Conservation (phyloP, 2,329 filamentous ascomycete species). For the Beauveria medogensis region DNA sequence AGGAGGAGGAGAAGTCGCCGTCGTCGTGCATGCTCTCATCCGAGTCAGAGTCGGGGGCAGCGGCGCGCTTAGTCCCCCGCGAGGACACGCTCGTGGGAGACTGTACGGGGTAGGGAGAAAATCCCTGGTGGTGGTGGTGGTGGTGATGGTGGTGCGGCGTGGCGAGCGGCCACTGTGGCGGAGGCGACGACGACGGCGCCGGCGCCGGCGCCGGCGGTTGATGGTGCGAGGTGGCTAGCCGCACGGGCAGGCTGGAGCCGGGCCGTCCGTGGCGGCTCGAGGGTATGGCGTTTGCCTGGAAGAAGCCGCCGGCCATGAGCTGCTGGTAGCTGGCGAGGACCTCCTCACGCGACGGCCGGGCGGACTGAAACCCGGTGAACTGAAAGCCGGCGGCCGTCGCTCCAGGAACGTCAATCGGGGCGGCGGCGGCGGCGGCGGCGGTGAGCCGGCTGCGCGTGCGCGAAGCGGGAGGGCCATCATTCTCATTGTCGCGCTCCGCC, state of each 20-base stretch:
- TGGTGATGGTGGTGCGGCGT: constrained; percentile 15
- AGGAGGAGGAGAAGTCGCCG: background rate
- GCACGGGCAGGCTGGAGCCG: constrained; percentile 13
- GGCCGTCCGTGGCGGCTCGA: constrained; percentile 37
- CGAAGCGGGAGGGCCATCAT: background rate
- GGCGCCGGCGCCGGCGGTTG: constrained; percentile 3
- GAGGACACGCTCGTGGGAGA: constrained; percentile 29
- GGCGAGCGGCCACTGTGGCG: constrained; percentile 18
- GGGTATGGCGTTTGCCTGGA: constrained; percentile 48
- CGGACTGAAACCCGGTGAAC: constrained; percentile 12
- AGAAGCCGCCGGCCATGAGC: constrained; percentile 50
- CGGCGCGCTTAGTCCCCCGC: constrained; percentile 44
- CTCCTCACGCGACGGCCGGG: constrained; percentile 36
- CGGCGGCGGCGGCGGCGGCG: constrained; percentile 5
- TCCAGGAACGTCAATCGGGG: background rate
- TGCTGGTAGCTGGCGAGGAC: constrained; percentile 49
- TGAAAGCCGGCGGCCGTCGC: background rate
- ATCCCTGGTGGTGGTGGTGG: too few relatives aligned
- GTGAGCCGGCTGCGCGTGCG: constrained; percentile 11
- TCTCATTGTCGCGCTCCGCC: background rate
- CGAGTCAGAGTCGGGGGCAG: constrained; percentile 28
- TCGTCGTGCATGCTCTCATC: constrained; percentile 12
- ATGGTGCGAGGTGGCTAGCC: constrained; percentile 2
- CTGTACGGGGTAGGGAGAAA: constrained; percentile 12
- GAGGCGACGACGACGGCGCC: constrained; percentile 9